Evolutionary conservation across 1,284 basidiomycete genomes (phyloP), one percentile per base, ranked within the genome.

Genomic region (Neonothopanus nambi): DNA sequence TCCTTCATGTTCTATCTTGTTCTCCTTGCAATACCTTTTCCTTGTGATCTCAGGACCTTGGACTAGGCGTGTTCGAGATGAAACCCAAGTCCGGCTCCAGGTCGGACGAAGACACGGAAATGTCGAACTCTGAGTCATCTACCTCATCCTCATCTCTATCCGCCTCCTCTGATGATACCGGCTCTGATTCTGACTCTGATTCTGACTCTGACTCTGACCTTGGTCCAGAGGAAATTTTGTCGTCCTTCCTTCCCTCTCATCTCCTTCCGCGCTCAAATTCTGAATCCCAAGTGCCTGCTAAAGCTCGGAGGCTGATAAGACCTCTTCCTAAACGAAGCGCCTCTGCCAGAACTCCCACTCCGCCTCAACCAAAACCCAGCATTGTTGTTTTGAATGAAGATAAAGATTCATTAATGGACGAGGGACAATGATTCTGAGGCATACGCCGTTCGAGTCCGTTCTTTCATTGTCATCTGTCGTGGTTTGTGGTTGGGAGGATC

Each of bases 51-150:
- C 59, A 87, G 84, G 79, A 85, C 57, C 77, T 87, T 21, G 85
- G 84, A 6, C 72, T 87, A 0, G 84, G 85, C 5, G 73, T 87
- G 1, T 84, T 84, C 55, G 81, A 85, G 60, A 67, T 77, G 38
- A 75, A 65, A n/a, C 61, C 43, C 38, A 35, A 43, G 13, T 40
- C 40, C 13, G 23, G 53, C 43, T 26, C 58, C 41, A 20, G 51
- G 60, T 15, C 57, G 59, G 50, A 56, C 26, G 61, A 67, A 46
- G 69, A 70, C 42, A 61, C 65, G 3, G 66, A 67, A 43, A 68
- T 69, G 65, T 62, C 59, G 9, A 46, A 55, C 6, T 65, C 63
- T 8, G 60, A 53, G 15, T 62, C 63, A 13, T 67, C 67, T 12
- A 54, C 60, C 5, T 67, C 63, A 2, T 54, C 47, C 3, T 58